Base-by-base conservation (phyloP, 2,329 filamentous ascomycete genomes). In the Nectriaceae sp. region DNA sequence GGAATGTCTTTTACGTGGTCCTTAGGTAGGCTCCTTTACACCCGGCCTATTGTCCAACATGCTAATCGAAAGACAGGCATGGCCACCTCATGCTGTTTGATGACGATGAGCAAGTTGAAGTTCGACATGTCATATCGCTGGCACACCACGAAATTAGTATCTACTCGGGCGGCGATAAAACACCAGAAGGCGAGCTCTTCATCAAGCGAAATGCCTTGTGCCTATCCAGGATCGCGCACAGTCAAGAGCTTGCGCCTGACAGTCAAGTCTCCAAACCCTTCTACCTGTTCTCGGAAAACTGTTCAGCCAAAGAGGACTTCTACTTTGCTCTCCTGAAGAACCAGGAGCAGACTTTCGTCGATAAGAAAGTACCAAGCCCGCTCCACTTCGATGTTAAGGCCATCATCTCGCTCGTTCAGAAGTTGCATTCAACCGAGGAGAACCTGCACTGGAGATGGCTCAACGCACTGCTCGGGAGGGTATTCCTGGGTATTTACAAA, bases 21-120 rank as follows among this genome's bases (percentile, higher is more conserved):
- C 70, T 97, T 51, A 86, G 91, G 88, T 93, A 76, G 53, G 76
- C 68, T 10, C 10, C 18, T 15, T 37, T 44, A 18, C 18, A 19
- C 40, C 24, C 21, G 21, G n/a, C 22, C 43, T 21, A 31, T 41
- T n/a, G 41, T 11, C 19, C 6, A 8, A 35, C 46, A 57, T 48
- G 49, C 55, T 44, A 54, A 47, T 41, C 49, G 42, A 43, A 29
- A 13, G 15, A 24, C 39, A 92, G 91, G 65, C 92, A 97, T 70
- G 92, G 93, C 31, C 92, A 97, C 66, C 75, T 99, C 42, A 97
- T 99, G 90, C 83, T 99, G 10, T 99, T 97, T 69, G 94, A 99
- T 66, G 92, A 97, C 64, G 85, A 90, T 44, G 90, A 96, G 59
- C 92, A 97, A 69, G 79, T 97, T 59, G 94, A 99, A 70, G 94